These are phyloP conservation scores for Microstegium vimineum DNA, from an alignment of 176 grass and related monocot species.

Conservation along the genomic window DNA sequence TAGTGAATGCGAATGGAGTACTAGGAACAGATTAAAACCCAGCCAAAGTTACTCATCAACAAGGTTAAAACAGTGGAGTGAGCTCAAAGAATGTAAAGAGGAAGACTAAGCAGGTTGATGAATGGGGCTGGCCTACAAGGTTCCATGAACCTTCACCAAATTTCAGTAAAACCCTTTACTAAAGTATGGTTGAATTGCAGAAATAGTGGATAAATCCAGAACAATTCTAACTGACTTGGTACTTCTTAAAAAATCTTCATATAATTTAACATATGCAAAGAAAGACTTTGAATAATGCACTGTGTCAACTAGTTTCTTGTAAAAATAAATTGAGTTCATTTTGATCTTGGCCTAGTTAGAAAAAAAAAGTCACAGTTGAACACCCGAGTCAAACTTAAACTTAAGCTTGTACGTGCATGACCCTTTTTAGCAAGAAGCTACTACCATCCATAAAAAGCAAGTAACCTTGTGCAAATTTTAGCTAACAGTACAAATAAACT, in stretches of 20 bases:
- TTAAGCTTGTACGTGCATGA: neutral
- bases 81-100: constrained; percentile 6
- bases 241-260: neutral
- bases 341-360: neutral
- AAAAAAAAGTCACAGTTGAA: neutral
- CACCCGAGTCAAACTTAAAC: neutral
- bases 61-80: neutral
- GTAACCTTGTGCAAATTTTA: neutral
- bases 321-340: neutral
- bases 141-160: neutral
- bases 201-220: neutral
- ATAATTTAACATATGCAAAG: neutral
- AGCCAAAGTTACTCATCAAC: neutral
- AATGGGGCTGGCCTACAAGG: neutral
- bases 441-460: neutral
- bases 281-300: neutral
- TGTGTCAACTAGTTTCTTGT: neutral
- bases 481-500: neutral
- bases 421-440: neutral
- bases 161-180: constrained; percentile 9
- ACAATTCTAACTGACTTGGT: neutral
- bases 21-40: neutral
- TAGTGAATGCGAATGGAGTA: neutral
- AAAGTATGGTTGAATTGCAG: neutral
- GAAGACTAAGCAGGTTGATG: neutral